phyloP scores from a whole-genome alignment of 2,329 filamentous ascomycete species.

The Xylariaceae sp. region DNA sequence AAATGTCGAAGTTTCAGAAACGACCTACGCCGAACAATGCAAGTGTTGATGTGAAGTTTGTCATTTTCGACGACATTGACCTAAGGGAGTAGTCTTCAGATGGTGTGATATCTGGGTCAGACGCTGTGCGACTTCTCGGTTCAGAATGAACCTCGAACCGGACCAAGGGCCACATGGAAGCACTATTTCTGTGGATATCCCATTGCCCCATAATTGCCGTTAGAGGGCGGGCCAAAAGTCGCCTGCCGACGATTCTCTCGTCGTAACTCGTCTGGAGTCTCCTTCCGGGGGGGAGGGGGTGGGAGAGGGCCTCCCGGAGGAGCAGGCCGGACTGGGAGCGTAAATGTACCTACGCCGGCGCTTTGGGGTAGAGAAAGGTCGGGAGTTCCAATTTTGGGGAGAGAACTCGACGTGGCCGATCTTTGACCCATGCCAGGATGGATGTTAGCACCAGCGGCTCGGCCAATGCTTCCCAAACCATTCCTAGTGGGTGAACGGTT shows the following conservation, averaged over 20 bases:
- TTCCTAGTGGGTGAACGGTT: constrained; percentile 50
- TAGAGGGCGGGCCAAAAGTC: constrained; percentile 45
- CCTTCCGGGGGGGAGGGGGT: constrained; percentile 56
- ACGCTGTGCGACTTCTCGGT: constrained; percentile 1
- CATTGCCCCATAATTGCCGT: constrained; percentile 31
- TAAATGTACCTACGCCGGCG: constrained; percentile 49
- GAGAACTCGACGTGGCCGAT: constrained; percentile 47
- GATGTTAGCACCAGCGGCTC: constrained; percentile 37
- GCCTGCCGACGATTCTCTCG: constrained; percentile 50
- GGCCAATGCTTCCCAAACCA: constrained; percentile 42
- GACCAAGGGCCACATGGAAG: constrained; percentile 1
- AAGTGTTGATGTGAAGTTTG: constrained; percentile 1
- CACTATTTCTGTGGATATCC: constrained; percentile 30
- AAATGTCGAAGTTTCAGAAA: constrained; percentile 1
- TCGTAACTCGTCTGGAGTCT: constrained; percentile 49
- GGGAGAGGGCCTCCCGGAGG: constrained; percentile 56
- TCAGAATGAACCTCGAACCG: constrained; percentile 4
- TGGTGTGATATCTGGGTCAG: no score
- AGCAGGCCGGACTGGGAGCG: constrained; percentile 60
- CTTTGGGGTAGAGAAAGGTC: constrained; percentile 33
- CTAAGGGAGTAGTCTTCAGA: neutral
- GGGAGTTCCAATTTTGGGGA: constrained; percentile 42
- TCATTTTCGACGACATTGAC: neutral
- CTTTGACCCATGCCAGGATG: constrained; percentile 53
- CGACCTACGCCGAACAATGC: constrained; percentile 5